Evolutionary conservation across 2,329 filamentous ascomycete genomes (phyloP).

Genomic region (Xylaria sp.): DNA sequence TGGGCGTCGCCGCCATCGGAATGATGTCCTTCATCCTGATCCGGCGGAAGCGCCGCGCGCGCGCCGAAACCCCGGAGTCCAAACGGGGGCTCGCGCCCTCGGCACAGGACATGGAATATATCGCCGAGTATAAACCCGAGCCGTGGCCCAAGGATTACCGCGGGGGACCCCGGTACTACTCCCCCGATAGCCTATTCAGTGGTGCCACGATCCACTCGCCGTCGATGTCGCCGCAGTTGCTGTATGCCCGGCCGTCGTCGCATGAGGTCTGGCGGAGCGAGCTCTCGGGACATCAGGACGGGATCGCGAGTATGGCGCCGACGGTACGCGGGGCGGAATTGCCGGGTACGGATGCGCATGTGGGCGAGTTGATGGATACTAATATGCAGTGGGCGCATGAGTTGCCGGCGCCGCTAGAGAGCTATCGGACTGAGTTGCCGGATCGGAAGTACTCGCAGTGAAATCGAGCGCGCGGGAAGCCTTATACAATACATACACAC

Average conservation of each 20-base stretch:
- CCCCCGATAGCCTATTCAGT: slow-evolving; percentile 21
- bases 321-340: slow-evolving; percentile 4
- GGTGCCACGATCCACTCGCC: not conserved
- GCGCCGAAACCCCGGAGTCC: slow-evolving; percentile 5
- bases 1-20: slow-evolving; percentile 18
- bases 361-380: slow-evolving; percentile 30
- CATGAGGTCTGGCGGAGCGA: slow-evolving; percentile 25
- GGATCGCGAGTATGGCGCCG: not conserved
- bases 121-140: slow-evolving; percentile 38
- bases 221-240: not conserved
- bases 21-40: slow-evolving; percentile 24
- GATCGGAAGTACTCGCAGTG: slow-evolving; percentile 36
- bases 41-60: slow-evolving; percentile 21
- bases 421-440: slow-evolving; percentile 32
- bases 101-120: slow-evolving; percentile 19
- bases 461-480: not conserved
- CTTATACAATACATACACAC: not conserved
- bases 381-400: slow-evolving; percentile 35
- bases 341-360: slow-evolving; percentile 10
- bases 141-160: slow-evolving; percentile 28
- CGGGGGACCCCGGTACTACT: slow-evolving; percentile 13
- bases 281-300: slow-evolving; percentile 21
- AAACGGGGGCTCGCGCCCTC: not conserved
- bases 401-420: slow-evolving; percentile 33
- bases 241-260: slow-evolving; percentile 15